Base-by-base conservation (phyloP, 2,329 filamentous ascomycete species). In the Paracorniculantispora psalliotae region DNA sequence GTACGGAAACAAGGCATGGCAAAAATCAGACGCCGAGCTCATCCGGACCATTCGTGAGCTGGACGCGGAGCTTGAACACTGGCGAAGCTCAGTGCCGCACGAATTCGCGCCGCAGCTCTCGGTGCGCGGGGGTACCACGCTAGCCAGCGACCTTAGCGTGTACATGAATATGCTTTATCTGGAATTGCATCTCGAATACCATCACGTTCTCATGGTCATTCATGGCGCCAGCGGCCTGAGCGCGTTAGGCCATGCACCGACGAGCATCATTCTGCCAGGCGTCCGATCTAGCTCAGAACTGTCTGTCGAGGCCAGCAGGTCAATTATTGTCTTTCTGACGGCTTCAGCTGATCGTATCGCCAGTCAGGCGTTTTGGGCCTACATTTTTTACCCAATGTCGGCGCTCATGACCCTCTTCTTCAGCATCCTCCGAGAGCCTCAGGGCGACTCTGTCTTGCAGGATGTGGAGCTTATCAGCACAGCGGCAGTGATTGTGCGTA, bases 301-400 rank as follows among this genome's bases (percentile, higher is more conserved):
- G 2, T 79, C 81, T 0, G 72, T 84, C 0, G 80, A 84, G 57
- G 81, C 81, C 0, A 83, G 81, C 62, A 77, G 82, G 4, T 81
- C 81, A 0, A 83, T 80, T 0, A 65, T 85, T 2, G 68, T 78
- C 2, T 83, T 79, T 51, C 63, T 84, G 2, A 68, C 73, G 25
- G 71, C 72, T 0, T 74, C 77, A 0, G 72, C 75, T 2, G 68
- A 75, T 47, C 72, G 72, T 0, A 65, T 84, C 1, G 71, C 74
- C 0, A 72, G 75, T 1, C 77, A 80, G 46, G 73, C 77, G 12
- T 83, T 83, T 62, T 82, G 79, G 79, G 68, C 77, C n/a, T 67
- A 83, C 3, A 71, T 82, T 2, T 84, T 82, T 63, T 85, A 85
- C 57, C 81, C 82, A 1, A 77, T 82, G 57, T 78, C 79, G 0